Evolutionary conservation across 495 filamentous ascomycete genomes (phyloP), one percentile per base, ranked within the genome.

Genomic region (Penicillium malachiteum): DNA sequence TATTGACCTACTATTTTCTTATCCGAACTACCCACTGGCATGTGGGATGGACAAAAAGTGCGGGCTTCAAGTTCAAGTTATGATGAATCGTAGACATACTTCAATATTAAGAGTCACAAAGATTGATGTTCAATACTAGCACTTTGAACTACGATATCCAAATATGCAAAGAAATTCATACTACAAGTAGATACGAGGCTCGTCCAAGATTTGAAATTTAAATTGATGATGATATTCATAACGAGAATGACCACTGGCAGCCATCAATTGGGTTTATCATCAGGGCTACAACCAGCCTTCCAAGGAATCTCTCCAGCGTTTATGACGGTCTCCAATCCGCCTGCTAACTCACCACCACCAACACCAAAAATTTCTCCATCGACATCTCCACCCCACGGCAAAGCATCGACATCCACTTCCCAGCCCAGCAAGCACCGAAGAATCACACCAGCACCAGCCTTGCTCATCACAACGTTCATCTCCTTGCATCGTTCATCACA

Each of bases 381-480:
- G 11, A 64, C 58, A 58, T 90, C 87, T 32, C 84, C 84, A 0
- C 90, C 91, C 86, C 90, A 95, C 1, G 91, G 91, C 69, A 96
- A 70, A 16, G 77, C 74, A 26, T 95, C 89, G 46, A 96, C 87
- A 59, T 89, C 82, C 53, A 82, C 73, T 50, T 89, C 83, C 77
- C 81, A 78, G 10, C 86, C 86, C 53, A 97, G 68, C 58, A 97
- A 64, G 50, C 80, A 82, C 66, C 84, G 85, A 57, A 97, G 69
- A 41, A 97, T 84, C 30, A 97, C 91, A 44, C 78, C 81, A 11
- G 87, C 85, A 0, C 95, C 94, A 5, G 87, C 88, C 72, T 97
- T 97, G 63, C 89, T 92, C 88, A 96, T 91, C 1, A 97, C 92
- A 62, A 88, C 81, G 65, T 96, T 96, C 58, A 82, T 84, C 73